These are phyloP conservation scores for Giardia duodenalis DNA, from an alignment of 208 protist species.

Conservation along the genomic window DNA sequence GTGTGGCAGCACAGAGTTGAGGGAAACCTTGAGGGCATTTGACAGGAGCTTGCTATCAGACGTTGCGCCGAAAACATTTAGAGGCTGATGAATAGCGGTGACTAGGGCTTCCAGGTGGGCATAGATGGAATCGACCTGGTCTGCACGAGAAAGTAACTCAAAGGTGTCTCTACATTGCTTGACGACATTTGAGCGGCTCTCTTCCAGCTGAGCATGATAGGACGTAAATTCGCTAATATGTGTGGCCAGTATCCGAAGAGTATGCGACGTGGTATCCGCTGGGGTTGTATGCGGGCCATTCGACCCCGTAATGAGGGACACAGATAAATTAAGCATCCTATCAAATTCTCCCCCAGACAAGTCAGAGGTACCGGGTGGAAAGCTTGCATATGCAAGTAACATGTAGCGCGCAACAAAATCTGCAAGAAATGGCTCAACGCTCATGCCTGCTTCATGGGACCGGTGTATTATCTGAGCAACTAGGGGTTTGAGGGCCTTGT, in stretches of 20 bases:
- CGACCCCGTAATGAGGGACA: background rate
- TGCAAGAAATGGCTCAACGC: background rate
- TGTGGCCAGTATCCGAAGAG: background rate
- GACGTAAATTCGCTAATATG: background rate
- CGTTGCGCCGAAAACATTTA: background rate
- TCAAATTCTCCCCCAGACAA: background rate
- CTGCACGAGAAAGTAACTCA: background rate
- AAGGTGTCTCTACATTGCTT: background rate
- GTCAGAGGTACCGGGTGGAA: background rate
- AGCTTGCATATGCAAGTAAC: background rate
- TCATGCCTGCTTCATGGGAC: background rate
- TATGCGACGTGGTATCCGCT: background rate
- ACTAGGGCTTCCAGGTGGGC: background rate
- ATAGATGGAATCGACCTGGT: background rate
- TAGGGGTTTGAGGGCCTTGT: background rate
- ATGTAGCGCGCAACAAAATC: background rate
- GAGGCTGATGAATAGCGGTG: background rate
- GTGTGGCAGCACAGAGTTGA: background rate
- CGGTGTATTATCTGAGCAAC: background rate
- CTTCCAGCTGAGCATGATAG: background rate
- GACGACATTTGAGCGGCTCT: background rate
- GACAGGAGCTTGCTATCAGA: background rate
- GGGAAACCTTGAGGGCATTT: conserved; percentile 10
- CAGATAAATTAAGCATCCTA: background rate
- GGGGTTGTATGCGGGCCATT: background rate